Percentiles rank a stretch among this genome's conserved stretches.
Evolutionary conservation across 306 rosid genomes (phyloP).

Genomic region (Carpinus viminea): DNA sequence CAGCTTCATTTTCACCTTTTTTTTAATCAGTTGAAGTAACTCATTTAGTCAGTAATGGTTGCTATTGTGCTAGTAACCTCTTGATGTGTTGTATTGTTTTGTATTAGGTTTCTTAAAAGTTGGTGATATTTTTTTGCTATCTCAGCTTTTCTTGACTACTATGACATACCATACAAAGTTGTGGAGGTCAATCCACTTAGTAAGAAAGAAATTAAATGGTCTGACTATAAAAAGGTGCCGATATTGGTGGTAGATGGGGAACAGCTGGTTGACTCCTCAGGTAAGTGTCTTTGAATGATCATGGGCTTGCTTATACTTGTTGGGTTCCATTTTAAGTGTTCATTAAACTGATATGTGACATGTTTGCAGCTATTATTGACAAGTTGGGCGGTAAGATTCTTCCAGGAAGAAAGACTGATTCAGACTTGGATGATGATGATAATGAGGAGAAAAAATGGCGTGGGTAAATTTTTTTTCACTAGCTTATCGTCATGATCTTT

Average conservation of each 20-base stretch:
- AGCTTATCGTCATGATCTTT: not conserved
- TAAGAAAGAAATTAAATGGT: constrained; percentile 96
- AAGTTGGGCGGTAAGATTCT: constrained; percentile 52
- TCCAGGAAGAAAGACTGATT: constrained; percentile 34
- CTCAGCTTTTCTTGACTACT: constrained; percentile 90
- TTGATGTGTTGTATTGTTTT: constrained; percentile 11
- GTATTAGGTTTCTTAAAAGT: constrained; percentile 23
- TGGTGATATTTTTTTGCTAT: constrained; percentile 27
- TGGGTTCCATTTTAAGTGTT: not conserved
- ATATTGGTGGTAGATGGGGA: constrained; percentile 90
- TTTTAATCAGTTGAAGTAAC: not conserved
- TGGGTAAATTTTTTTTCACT: constrained; percentile 46
- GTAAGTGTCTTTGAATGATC: constrained; percentile 34
- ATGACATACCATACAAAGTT: constrained; percentile 80
- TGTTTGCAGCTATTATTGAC: constrained; percentile 74
- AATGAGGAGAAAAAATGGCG: constrained; percentile 90
- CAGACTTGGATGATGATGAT: constrained; percentile 50
- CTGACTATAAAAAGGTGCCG: constrained; percentile 95
- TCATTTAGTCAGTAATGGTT: not conserved
- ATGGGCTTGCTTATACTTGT: constrained; percentile 11
- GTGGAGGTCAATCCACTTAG: constrained; percentile 96
- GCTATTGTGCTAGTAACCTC: not conserved
- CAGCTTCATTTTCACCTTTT: not conserved
- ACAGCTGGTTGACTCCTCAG: constrained; percentile 95
- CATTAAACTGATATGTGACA: constrained; percentile 11